These are phyloP conservation scores for Pichia kudriavzevii DNA, from an alignment of 1,139 yeast genomes.

Conservation along the genomic window DNA sequence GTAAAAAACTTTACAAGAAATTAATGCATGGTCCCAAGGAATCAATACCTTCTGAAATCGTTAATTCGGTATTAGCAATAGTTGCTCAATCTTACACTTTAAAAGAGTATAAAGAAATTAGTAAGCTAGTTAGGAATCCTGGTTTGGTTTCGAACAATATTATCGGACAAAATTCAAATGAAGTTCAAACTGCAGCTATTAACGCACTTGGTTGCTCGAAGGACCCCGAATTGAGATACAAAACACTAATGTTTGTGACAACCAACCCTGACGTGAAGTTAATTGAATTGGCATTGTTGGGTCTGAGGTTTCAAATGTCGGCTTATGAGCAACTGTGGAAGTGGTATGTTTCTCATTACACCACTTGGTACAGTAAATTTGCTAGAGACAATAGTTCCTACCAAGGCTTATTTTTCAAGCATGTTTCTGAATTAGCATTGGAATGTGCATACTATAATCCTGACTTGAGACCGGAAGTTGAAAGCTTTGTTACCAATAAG, in stretches of 20 bases:
- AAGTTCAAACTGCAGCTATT: slow-evolving; percentile 46
- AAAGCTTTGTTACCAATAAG: slow-evolving; percentile 14
- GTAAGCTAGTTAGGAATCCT: slow-evolving; percentile 45
- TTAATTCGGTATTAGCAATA: slow-evolving; percentile 31
- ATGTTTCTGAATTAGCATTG: slow-evolving; percentile 19
- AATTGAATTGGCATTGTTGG: slow-evolving; percentile 49
- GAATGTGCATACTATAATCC: slow-evolving; percentile 23
- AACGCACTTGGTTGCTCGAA: slow-evolving; percentile 44
- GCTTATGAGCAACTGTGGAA: slow-evolving; percentile 34
- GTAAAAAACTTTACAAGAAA: slow-evolving; percentile 37
- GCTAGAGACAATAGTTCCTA: slow-evolving; percentile 16
- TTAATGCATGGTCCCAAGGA: slow-evolving; percentile 43
- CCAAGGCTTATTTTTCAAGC: slow-evolving; percentile 21
- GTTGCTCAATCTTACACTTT: slow-evolving; percentile 32
- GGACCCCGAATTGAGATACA: slow-evolving; percentile 39
- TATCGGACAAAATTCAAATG: slow-evolving; percentile 23
- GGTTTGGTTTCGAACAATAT: slow-evolving; percentile 29
- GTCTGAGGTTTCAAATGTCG: slow-evolving; percentile 34
- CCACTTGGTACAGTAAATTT: slow-evolving; percentile 41
- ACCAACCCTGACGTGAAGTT: slow-evolving; percentile 47
- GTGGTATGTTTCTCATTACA: slow-evolving; percentile 49
- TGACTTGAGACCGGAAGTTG: slow-evolving; percentile 16
- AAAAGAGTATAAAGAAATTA: slow-evolving; percentile 51
- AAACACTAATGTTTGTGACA: slow-evolving; percentile 47
- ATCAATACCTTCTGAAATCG: slow-evolving; percentile 43